Evolutionary conservation across 768 basidiomycete genomes (phyloP).

Genomic region (Mycena rebaudengoi): DNA sequence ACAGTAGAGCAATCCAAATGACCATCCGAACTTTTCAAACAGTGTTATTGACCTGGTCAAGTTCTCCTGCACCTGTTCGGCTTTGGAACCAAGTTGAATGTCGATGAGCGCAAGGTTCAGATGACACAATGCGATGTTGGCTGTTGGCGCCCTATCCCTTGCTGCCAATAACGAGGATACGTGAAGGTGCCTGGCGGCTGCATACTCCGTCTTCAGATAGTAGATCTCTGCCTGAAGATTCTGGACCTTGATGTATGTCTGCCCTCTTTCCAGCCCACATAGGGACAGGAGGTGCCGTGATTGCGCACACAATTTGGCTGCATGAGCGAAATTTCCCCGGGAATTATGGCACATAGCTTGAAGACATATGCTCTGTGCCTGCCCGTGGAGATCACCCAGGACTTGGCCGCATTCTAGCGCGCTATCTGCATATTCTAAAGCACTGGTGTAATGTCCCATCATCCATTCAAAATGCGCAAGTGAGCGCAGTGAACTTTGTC

Average conservation of each 20-base stretch:
- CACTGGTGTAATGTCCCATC: neutral
- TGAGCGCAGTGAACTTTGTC: neutral
- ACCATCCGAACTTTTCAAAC: too few relatives aligned
- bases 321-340: neutral
- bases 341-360: neutral
- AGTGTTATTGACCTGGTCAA: too few relatives aligned
- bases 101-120: too few relatives aligned
- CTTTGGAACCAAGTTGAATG: too few relatives aligned
- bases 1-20: too few relatives aligned
- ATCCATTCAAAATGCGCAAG: neutral
- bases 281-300: neutral
- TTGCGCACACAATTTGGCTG: neutral
- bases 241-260: neutral
- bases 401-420: neutral
- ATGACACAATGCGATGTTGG: too few relatives aligned
- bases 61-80: too few relatives aligned
- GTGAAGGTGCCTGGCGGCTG: neutral
- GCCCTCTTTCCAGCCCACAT: neutral
- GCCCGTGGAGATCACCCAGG: neutral
- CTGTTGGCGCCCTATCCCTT: too few relatives aligned
- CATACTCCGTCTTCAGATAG: neutral
- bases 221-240: neutral
- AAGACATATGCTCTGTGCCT: neutral
- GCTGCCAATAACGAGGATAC: too few relatives aligned
- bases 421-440: neutral